Evolutionary conservation across 495 filamentous ascomycete species (phyloP).

Genomic region (Pseudotulostoma volvatum): DNA sequence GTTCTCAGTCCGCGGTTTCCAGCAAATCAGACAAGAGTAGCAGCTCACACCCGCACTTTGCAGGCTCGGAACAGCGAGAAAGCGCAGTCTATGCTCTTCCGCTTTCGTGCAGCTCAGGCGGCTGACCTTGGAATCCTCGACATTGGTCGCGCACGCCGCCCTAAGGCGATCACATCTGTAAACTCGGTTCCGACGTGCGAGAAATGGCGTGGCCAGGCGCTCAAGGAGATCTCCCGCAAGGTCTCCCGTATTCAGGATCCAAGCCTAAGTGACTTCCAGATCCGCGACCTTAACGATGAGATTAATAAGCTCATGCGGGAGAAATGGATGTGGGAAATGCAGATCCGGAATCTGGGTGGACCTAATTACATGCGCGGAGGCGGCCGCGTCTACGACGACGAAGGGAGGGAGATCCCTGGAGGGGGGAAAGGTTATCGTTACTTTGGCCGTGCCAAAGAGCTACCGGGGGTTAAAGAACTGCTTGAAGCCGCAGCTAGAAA

Average conservation of each 20-base stretch:
- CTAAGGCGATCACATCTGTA: constrained; percentile 74
- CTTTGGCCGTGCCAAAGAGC: constrained; percentile 77
- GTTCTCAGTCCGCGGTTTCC: no score
- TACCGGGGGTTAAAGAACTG: constrained; percentile 93
- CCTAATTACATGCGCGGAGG: constrained; percentile 95
- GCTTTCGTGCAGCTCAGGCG: constrained; percentile 95
- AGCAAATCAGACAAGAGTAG: no score
- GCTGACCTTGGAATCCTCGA: constrained; percentile 93
- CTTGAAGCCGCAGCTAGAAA: constrained; percentile 57
- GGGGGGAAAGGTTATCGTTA: constrained; percentile 83
- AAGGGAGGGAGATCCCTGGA: constrained; percentile 78
- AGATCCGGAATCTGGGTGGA: constrained; percentile 83
- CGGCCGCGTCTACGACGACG: constrained; percentile 75
- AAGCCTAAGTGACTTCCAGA: constrained; percentile 82
- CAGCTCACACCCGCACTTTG: no score
- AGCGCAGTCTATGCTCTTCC: constrained; percentile 99
- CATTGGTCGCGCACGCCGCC: constrained; percentile 73
- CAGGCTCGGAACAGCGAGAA: constrained; percentile 86
- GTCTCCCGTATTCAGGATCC: constrained; percentile 86
- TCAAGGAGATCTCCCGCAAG: constrained; percentile 94
- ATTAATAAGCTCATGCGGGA: constrained; percentile 98
- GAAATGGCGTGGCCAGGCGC: constrained; percentile 95
- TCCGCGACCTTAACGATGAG: constrained; percentile 95
- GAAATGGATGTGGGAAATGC: constrained; percentile 96
- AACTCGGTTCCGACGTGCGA: constrained; percentile 76